A percentile compares a stretch with the other conserved stretches of the same genome.
Conservation (phyloP, 768 basidiomycete genomes). For the Russula griseocarnosa region DNA sequence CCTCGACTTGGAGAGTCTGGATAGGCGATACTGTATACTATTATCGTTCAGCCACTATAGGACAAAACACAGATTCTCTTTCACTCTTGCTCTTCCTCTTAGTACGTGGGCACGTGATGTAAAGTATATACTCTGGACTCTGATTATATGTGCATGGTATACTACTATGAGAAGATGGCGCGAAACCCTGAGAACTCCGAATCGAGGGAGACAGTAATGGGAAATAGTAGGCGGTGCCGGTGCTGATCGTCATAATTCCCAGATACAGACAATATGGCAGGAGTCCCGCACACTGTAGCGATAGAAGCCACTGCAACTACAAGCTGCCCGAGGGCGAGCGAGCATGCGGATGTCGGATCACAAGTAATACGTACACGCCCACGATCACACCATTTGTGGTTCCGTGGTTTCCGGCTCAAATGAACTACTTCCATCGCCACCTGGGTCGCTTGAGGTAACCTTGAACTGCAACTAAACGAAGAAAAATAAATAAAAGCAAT, state of each 20-base stretch:
- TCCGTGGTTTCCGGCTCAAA: neutral
- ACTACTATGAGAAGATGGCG: neutral
- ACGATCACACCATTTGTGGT: neutral
- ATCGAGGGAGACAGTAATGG: neutral
- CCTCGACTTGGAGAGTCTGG: constrained; percentile 49
- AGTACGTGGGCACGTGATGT: too few species aligned
- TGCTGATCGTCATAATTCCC: neutral
- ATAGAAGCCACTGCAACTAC: neutral
- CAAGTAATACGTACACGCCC: neutral
- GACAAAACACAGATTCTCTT: neutral
- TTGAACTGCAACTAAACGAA: constrained; percentile 4
- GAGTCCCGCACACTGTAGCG: too few species aligned
- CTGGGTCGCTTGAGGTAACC: neutral
- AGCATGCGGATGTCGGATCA: neutral
- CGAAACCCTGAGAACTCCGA: neutral
- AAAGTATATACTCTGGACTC: too few species aligned
- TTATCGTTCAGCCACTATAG: constrained; percentile 41
- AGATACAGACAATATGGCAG: too few species aligned
- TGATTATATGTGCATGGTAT: neutral
- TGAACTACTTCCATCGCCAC: neutral
- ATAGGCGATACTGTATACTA: constrained; percentile 50
- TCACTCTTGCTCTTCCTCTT: neutral
- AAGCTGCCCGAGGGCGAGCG: neutral
- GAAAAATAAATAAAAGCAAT: neutral
- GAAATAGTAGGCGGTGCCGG: neutral